Base-by-base conservation (phyloP, 1,284 basidiomycete species). In the Kwoniella shivajii region DNA sequence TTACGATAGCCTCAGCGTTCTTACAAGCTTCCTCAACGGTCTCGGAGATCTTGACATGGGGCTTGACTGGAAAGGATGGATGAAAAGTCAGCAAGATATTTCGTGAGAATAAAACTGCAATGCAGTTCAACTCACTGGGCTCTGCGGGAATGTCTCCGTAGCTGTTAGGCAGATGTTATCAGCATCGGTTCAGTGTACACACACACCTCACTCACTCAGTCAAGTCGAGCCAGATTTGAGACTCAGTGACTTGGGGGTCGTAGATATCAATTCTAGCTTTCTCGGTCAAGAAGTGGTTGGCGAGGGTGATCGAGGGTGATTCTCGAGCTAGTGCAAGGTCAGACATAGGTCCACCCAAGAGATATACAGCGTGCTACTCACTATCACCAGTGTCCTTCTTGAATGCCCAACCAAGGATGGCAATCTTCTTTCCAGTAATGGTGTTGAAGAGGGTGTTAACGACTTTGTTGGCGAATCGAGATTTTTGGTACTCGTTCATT, bases 361-460 rank as follows among this genome's bases (percentile, higher is more conserved):
- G 18, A n/a, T 22, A 9, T 34, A 60, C n/a, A n/a, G n/a, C n/a
- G n/a, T n/a, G n/a, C n/a, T n/a, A n/a, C 69, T 62, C 56, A 71
- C 69, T 96, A 78, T 97, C 93, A 64, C 93, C 93, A 22, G 93
- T 97, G 78, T 96, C 92, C 46, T 92, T 92, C 82, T 94, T 94
- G 86, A 93, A 94, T 6, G 91, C 91, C 73, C 76, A 78, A 18
- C 95, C 96, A 48, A 99, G 87, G 43, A 99, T 88, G 43, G 95
- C 91, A 70, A 99, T 93, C 74, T 87, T 88, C 90, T 99, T 84
- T 73, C 78, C 78, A 31, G 82, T 84, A 68, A 79, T 78, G 63
- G 95, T 98, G 80, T 95, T 98, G 85, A 99, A 99, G 50, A 99
- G 85, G 14, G 91, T 93, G 76, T 94, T 90, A 39, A 94, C 91